phyloP scores from a whole-genome alignment of 129 eudicot genomes.

The Flaveria bidentis region DNA sequence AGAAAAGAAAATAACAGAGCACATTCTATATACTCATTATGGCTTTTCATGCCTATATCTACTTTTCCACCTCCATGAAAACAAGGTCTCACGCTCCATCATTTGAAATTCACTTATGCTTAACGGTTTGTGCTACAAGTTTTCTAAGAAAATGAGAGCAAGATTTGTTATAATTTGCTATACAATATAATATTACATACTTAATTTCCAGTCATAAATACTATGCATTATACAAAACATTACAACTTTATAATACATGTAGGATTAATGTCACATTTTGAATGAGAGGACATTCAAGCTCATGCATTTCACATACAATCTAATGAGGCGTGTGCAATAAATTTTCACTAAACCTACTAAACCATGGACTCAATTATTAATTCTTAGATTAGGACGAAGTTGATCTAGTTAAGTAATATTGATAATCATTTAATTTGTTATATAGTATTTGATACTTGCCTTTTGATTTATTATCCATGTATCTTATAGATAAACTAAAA shows the following conservation, averaged over 20 bases:
- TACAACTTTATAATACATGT: neutral
- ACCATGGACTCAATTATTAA: neutral
- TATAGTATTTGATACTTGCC: no score
- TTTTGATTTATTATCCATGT: no score
- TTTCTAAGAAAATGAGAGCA: conserved; percentile 18
- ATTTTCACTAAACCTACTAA: neutral
- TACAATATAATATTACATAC: neutral
- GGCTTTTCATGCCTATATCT: conserved; percentile 36
- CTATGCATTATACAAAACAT: neutral
- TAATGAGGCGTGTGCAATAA: neutral
- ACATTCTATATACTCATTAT: conserved; percentile 33
- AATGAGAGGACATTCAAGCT: neutral
- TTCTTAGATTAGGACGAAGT: no score
- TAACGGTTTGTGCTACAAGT: conserved; percentile 41
- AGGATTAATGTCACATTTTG: neutral
- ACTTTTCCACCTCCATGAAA: conserved; percentile 33
- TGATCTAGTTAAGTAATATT: no score
- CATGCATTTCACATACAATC: neutral
- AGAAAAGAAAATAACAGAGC: neutral
- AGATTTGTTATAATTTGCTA: neutral
- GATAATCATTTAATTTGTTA: no score
- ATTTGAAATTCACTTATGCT: conserved; percentile 36
- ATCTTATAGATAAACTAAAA: no score
- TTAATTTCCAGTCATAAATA: neutral
- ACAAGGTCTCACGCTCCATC: conserved; percentile 46